Evolutionary conservation across 225 moss, liverwort and hornwort genomes (phyloP).

Genomic region (Climacium dendroides): DNA sequence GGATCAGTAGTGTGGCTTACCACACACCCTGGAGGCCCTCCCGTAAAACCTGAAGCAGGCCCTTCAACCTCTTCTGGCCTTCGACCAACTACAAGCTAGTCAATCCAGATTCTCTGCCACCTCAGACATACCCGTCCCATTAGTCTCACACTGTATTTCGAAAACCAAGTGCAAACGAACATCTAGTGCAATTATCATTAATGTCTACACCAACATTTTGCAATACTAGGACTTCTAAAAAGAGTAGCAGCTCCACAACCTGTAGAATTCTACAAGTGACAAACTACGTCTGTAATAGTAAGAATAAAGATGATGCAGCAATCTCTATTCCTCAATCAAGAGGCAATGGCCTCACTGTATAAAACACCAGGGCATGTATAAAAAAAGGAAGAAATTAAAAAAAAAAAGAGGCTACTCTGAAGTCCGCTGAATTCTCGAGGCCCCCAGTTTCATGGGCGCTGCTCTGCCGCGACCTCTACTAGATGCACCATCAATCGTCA

Average conservation of each 20-base stretch:
- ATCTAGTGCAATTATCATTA: too few relatives aligned
- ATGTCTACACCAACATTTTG: neutral
- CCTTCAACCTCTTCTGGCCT: neutral
- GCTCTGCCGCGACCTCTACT: constrained; percentile 61
- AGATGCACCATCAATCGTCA: constrained; percentile 40
- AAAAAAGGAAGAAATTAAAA: neutral
- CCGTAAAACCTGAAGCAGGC: neutral
- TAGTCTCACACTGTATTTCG: neutral
- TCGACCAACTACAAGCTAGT: neutral
- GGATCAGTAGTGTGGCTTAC: constrained; percentile 11
- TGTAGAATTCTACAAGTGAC: neutral
- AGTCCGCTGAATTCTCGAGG: constrained; percentile 46
- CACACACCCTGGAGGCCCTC: neutral
- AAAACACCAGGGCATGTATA: constrained; percentile 3
- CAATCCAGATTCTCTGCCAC: neutral
- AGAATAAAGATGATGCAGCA: neutral
- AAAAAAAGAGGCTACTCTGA: neutral
- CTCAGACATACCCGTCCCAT: neutral
- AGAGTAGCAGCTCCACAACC: neutral
- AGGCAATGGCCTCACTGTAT: constrained; percentile 21
- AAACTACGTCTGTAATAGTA: neutral
- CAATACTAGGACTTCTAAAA: neutral
- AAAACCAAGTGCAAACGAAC: neutral
- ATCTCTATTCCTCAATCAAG: constrained; percentile 1
- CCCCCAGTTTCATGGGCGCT: constrained; percentile 81